Conservation (phyloP, 2,329 filamentous ascomycete species). For the Aspergillus puulaauensis region DNA sequence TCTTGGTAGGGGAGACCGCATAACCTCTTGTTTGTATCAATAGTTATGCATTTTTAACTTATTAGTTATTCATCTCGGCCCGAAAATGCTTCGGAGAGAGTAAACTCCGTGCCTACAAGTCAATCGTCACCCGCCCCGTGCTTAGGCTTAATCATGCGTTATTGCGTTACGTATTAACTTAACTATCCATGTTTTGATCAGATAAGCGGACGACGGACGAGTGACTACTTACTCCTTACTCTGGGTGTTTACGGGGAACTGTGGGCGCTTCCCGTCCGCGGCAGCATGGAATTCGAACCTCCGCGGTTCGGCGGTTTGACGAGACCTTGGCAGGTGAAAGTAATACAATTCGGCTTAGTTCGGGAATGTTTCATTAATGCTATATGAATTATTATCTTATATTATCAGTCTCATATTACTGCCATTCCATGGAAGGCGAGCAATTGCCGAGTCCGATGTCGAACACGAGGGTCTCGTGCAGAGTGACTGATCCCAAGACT, state of each 20-base stretch:
- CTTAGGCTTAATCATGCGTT: background rate
- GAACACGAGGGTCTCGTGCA: background rate
- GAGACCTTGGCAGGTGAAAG: background rate
- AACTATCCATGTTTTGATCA: background rate
- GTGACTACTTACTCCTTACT: background rate
- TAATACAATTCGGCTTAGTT: background rate
- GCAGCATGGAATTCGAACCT: conserved; percentile 12
- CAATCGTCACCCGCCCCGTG: background rate
- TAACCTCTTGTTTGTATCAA: conserved; percentile 8
- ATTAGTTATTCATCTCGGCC: background rate
- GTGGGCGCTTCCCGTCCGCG: conserved; percentile 1
- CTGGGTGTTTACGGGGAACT: background rate
- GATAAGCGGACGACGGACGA: background rate
- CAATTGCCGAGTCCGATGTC: conserved; percentile 11
- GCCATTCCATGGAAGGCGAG: background rate
- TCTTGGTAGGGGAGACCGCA: background rate
- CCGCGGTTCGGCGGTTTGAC: conserved; percentile 23
- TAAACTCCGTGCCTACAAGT: background rate
- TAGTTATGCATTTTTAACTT: conserved; percentile 1
- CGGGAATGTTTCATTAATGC: background rate
- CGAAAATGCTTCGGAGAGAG: background rate
- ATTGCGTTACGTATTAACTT: too few species aligned
- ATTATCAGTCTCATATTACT: background rate
- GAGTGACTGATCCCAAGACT: too few species aligned
- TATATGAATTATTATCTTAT: background rate